A percentile compares a stretch with the other conserved stretches of the same genome.
phyloP scores from a whole-genome alignment of 2,329 filamentous ascomycete species.

The Fusarium vanettenii region DNA sequence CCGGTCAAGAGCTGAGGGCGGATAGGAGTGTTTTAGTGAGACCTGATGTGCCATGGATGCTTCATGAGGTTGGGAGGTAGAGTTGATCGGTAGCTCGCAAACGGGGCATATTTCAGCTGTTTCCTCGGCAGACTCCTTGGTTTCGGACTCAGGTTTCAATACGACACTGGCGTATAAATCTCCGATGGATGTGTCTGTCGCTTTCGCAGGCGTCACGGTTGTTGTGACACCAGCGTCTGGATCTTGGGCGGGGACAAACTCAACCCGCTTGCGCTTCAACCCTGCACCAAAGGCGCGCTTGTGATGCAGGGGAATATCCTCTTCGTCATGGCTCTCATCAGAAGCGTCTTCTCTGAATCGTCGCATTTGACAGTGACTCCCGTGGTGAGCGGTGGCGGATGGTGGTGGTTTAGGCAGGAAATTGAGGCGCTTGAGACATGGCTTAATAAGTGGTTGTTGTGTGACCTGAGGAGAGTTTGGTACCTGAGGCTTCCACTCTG shows the following conservation, averaged over 20 bases:
- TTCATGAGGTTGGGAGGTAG: conserved; percentile 60
- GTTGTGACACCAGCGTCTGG: conserved; percentile 44
- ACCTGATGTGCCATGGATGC: conserved; percentile 78
- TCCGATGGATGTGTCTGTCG: conserved; percentile 47
- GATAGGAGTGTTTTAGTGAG: conserved; percentile 74
- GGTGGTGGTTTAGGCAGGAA: background rate
- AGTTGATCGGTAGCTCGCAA: conserved; percentile 52
- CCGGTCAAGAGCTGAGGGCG: conserved; percentile 78
- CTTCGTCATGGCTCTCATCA: conserved; percentile 49
- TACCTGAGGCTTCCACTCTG: conserved; percentile 11
- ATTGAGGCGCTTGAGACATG: background rate
- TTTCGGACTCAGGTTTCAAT: conserved; percentile 51
- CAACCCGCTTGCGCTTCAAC: conserved; percentile 63
- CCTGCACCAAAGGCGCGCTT: conserved; percentile 67
- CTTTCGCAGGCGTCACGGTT: conserved; percentile 29
- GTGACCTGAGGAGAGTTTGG: background rate
- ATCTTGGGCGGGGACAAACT: conserved; percentile 67
- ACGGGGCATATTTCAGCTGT: conserved; percentile 45
- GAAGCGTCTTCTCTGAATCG: conserved; percentile 40
- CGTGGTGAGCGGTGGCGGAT: background rate
- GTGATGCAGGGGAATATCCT: conserved; percentile 64
- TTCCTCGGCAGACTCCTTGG: conserved; percentile 28
- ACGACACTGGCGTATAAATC: conserved; percentile 77
- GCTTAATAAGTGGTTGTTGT: background rate
- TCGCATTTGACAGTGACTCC: conserved; percentile 37